Conservation (phyloP, 106 monocot species). For the Vanilla planifolia region DNA sequence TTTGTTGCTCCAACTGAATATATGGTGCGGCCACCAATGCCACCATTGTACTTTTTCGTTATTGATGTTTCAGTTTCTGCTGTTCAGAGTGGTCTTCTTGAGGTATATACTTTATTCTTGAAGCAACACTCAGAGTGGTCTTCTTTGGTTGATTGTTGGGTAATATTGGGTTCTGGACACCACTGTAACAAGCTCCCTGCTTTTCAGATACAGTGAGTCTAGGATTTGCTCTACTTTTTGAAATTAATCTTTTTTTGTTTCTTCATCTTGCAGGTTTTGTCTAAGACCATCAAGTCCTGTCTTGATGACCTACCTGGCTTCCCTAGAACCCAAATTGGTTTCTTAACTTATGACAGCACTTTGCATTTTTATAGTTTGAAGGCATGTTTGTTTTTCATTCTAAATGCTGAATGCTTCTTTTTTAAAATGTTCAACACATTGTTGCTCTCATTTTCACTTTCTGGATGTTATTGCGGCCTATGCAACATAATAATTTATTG, state of each 20-base stretch:
- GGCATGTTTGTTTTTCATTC: constrained; percentile 29
- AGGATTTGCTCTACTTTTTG: background rate
- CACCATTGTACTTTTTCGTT: constrained; percentile 89
- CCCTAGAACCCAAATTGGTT: constrained; percentile 95
- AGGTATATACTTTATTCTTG: constrained; percentile 65
- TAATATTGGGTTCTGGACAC: background rate
- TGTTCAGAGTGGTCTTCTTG: constrained; percentile 69
- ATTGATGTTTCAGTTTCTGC: constrained; percentile 88
- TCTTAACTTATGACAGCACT: constrained; percentile 93
- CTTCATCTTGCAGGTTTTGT: constrained; percentile 53
- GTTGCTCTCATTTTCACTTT: background rate
- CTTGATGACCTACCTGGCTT: constrained; percentile 85
- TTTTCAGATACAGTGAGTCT: background rate
- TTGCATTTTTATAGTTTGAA: constrained; percentile 95
- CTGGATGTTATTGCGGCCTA: background rate
- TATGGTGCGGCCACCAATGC: constrained; percentile 99
- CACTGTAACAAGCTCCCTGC: background rate
- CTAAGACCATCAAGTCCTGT: constrained; percentile 88
- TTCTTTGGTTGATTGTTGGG: background rate
- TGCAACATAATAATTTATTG: constrained; percentile 6
- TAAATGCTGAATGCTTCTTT: background rate
- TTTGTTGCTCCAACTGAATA: constrained; percentile 98
- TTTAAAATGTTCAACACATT: no score
- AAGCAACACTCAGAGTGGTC: background rate
- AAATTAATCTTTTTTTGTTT: background rate